phyloP scores from a whole-genome alignment of 73 alveolate species.

The Paraurostyla sp. region DNA sequence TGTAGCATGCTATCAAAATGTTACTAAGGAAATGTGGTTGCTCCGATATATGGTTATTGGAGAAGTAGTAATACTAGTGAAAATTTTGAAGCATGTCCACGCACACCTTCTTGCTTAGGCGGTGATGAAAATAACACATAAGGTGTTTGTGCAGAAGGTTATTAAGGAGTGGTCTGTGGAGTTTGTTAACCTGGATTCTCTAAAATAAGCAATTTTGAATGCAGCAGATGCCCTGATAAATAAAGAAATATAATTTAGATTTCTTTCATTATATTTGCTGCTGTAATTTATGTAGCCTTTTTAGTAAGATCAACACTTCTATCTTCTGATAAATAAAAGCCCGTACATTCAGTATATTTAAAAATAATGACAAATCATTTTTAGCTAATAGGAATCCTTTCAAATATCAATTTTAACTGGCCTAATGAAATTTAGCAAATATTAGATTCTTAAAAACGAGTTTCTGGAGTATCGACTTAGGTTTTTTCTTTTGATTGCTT shows the following conservation, averaged over 20 bases:
- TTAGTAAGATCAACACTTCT: conserved; percentile 35
- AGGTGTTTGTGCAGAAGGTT: conserved; percentile 63
- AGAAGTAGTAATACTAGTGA: too few species aligned
- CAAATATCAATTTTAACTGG: conserved; percentile 55
- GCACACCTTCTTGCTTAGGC: background rate
- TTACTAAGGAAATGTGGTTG: background rate
- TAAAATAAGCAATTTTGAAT: background rate
- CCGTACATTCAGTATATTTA: conserved; percentile 60
- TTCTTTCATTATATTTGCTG: background rate
- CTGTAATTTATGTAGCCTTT: background rate
- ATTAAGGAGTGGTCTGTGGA: conserved; percentile 48
- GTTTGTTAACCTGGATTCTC: conserved; percentile 21
- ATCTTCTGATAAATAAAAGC: conserved; percentile 36
- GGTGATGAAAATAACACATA: background rate
- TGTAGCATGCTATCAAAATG: background rate
- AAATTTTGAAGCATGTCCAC: background rate
- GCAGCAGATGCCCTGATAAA: conserved; percentile 36
- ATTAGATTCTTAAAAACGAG: background rate
- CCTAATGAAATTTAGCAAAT: conserved; percentile 19
- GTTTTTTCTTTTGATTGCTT: conserved; percentile 69
- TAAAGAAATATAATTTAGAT: background rate
- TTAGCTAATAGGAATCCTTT: conserved; percentile 37
- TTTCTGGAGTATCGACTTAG: conserved; percentile 5
- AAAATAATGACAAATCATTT: conserved; percentile 65
- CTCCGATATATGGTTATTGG: background rate